Evolutionary conservation across 192 early-diverging fungal species (phyloP), one percentile per base, ranked within the genome.

Genomic region (Podila clonocystis): DNA sequence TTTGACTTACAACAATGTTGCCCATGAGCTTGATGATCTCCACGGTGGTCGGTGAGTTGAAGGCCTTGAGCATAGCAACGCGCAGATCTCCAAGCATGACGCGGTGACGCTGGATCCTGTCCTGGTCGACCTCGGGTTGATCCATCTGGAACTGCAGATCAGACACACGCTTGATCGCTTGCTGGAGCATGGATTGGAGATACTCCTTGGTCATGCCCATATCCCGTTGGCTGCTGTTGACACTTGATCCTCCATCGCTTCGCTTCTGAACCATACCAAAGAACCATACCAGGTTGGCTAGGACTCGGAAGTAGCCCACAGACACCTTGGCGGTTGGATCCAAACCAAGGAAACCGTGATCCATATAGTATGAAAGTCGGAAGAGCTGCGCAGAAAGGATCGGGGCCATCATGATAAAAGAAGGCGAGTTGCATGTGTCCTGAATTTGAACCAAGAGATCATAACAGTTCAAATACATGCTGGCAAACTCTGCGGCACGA

Each of bases 261-360:
- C 66, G 82, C 48, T 83, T 72, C 55, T 88, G 86, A 13, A 75
- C 71, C 72, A 82, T 78, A 11, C 85, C 87, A 75, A 88, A 85
- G 24, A 86, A 83, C 87, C 82, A 89, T 2, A 87, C 63, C 28
- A 85, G 67, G 62, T 88, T 86, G 8, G 89, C 89, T 36, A 90
- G 33, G 0, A 88, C 48, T 5, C 87, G 84, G 41, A 90, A 84
- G 65, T 85, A 84, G 58, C 79, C 75, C 31, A 84, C 77, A 9
- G 79, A 82, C 9, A 85, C 74, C 19, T 75, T 75, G 22, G 84
- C 76, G 5, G 77, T 67, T 17, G 82, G 63, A 63, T 82, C 64
- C 30, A 86, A 34, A 2, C 87, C 89, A 20, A 88, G 41, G 63
- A 86, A 90, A 19, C 72, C 80, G 48, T 90, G 77, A 28, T 90